Evolutionary conservation across 352 stramenopile genomes (phyloP), one percentile per base, ranked within the genome.

Genomic region (Phytopythium delawarense): DNA sequence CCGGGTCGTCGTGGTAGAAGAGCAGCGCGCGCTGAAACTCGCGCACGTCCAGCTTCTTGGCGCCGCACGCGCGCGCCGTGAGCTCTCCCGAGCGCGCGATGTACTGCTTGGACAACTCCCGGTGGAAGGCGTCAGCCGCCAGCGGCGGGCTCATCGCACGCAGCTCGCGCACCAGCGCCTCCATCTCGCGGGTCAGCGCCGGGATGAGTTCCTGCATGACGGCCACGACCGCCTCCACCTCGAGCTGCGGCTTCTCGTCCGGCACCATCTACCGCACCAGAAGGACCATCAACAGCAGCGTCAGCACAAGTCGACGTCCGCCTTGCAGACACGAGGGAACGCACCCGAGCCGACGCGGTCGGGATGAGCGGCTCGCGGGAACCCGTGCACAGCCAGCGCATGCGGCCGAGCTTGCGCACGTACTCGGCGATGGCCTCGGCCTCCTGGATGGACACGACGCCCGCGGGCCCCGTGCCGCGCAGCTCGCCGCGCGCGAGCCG

Each of bases 321-420:
- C 28, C 28, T 3, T 32, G 28, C 28, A 32, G 28, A 32, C 28
- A 0, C 2, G 28, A 32, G 28, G 4, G 50, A 15, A 49, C 61
- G 25, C 11, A 28, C 28, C 52, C 74, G 20, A 50, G 76, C 68
- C 58, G 76, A 66, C 71, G 84, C 61, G 40, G 71, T 69, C 58
- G 74, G 79, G 44, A 92, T 86, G 53, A 90, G 66, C 54, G 83
- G 79, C 35, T 94, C 74, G 39, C 85, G 82, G 30, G 85, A 92
- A 46, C 85, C 85, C 25, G 85, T 94, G 52, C 85, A 83, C 49
- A 89, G 87, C 85, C 85, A 94, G 55, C 85, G 67, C 68, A 94
- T 70, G 13, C 85, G 79, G 42, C 77, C 83, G 18, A 94, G 74
- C 45, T 79, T 81, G 25, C 77, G 74, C 45, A 94, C 83, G 66